Conservation (phyloP, 2,329 filamentous ascomycete species). For the Trichoderma koningii region DNA sequence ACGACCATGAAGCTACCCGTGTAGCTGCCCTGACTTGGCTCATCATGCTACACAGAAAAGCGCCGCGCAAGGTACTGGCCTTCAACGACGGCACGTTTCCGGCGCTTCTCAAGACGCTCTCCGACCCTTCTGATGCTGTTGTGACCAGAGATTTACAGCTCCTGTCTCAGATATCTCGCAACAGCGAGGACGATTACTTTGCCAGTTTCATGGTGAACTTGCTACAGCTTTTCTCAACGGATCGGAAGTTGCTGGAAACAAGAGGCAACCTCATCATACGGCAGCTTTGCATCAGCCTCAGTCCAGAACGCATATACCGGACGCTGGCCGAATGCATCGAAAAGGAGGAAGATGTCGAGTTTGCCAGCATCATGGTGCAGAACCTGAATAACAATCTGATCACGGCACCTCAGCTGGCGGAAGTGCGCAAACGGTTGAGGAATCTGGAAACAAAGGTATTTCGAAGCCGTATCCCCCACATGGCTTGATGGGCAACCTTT, state of each 20-base stretch:
- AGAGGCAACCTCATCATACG: conserved; percentile 95
- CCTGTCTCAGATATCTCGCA: conserved; percentile 91
- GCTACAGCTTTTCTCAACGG: conserved; percentile 91
- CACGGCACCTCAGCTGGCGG: conserved; percentile 89
- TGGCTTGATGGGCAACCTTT: conserved; percentile 9
- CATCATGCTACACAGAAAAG: conserved; percentile 96
- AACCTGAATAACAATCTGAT: conserved; percentile 99
- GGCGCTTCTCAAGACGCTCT: conserved; percentile 91
- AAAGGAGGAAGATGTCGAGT: conserved; percentile 96
- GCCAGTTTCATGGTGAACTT: conserved; percentile 98
- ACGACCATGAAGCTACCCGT: conserved; percentile 93
- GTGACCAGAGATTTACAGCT: conserved; percentile 93
- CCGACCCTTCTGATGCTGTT: conserved; percentile 91
- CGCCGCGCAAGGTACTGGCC: conserved; percentile 86
- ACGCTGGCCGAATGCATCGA: conserved; percentile 96
- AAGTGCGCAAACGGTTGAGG: conserved; percentile 83
- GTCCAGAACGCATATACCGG: conserved; percentile 91
- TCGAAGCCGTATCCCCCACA: not conserved
- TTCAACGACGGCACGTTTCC: conserved; percentile 98
- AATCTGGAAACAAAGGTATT: conserved; percentile 82
- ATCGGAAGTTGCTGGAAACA: conserved; percentile 85
- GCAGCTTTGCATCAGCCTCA: conserved; percentile 89
- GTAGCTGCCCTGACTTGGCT: conserved; percentile 94
- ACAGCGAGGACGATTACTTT: conserved; percentile 97
- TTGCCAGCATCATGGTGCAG: conserved; percentile 99